Evolutionary conservation across 2,329 filamentous ascomycete species (phyloP), one percentile per base, ranked within the genome.

Genomic region (Atkinsonella hypoxylon): DNA sequence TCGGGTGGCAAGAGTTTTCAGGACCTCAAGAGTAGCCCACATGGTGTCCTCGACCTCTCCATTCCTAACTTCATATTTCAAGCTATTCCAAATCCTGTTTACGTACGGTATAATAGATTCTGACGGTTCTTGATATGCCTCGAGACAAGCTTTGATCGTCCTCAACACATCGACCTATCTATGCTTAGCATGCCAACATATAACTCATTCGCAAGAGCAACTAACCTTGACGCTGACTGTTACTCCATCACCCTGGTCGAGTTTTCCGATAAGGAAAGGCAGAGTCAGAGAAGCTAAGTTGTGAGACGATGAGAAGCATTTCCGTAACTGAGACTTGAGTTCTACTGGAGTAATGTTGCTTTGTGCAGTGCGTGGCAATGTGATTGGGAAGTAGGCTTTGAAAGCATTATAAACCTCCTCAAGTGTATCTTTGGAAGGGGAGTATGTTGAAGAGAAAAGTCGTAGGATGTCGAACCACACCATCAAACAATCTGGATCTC

Each of bases 41-140:
- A 81, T 76, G 1, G 72, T 73, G 54, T 81, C 78, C 53, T 76
- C 72, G 9, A 78, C 70, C 53, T 82, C 78, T 12, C 78, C 78
- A 49, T 81, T 80, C 34, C 78, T 74, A 12, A 81, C 78, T 55
- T 82, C 78, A 53, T 79, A 81, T 59, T 81, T 82, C 45, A 82
- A 71, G n/a, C 77, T 77, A 31, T 69, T 68, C 78, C 78, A 82
- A 45, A 80, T 72, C 43, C 73, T 70, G 47, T 72, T 67, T 17
- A 70, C 64, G 46, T 75, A 72, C 0, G 78, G 77, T 1, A 66
- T 66, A 13, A 81, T 59, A 9, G 70, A 74, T 49, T 72, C 64
- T 34, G 71, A 64, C 0, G 73, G 67, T 39, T 74, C 63, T 1
- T 68, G 61, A 52, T 79, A 81, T 30, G 69, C 60, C 12, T 70